Evolutionary conservation across 1,284 basidiomycete species (phyloP).

Genomic region (Takashimella tepidaria): DNA sequence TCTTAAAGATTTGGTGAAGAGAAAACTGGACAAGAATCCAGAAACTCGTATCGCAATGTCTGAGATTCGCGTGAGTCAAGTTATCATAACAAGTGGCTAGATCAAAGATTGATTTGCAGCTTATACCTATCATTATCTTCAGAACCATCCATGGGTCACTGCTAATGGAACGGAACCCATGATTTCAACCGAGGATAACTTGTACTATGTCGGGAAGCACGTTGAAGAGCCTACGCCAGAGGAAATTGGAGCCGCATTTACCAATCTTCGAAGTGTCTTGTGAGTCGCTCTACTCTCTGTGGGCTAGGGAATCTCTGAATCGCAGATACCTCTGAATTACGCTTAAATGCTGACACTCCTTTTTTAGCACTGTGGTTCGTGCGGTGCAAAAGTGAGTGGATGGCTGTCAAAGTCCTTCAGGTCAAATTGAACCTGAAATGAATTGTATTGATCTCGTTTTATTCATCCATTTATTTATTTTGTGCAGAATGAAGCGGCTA

Average conservation of each 20-base stretch:
- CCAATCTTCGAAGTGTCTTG: slow-evolving; percentile 40
- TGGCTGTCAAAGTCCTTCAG: no score
- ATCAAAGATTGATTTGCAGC: no score
- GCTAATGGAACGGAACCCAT: slow-evolving; percentile 40
- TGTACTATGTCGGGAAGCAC: slow-evolving; percentile 44
- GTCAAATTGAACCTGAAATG: background rate
- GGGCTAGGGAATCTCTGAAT: background rate
- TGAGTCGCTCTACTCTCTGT: slow-evolving; percentile 17
- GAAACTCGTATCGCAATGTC: slow-evolving; percentile 39
- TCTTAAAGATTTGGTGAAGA: slow-evolving; percentile 40
- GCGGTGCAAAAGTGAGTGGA: slow-evolving; percentile 45
- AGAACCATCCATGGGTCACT: slow-evolving; percentile 50
- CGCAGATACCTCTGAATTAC: background rate
- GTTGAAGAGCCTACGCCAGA: slow-evolving; percentile 48
- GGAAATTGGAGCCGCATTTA: slow-evolving; percentile 46
- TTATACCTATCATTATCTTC: background rate
- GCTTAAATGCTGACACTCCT: slow-evolving; percentile 1
- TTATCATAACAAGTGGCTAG: no score
- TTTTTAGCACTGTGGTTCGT: slow-evolving; percentile 46
- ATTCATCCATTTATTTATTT: background rate
- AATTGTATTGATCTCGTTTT: slow-evolving; percentile 5
- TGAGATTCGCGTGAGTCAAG: slow-evolving; percentile 42
- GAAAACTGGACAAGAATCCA: slow-evolving; percentile 48
- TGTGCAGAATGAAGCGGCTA: slow-evolving; percentile 24
- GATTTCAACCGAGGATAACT: slow-evolving; percentile 46